These are phyloP conservation scores for Carnegiea gigantea DNA, from an alignment of 179 eudicot species.

Conservation along the genomic window DNA sequence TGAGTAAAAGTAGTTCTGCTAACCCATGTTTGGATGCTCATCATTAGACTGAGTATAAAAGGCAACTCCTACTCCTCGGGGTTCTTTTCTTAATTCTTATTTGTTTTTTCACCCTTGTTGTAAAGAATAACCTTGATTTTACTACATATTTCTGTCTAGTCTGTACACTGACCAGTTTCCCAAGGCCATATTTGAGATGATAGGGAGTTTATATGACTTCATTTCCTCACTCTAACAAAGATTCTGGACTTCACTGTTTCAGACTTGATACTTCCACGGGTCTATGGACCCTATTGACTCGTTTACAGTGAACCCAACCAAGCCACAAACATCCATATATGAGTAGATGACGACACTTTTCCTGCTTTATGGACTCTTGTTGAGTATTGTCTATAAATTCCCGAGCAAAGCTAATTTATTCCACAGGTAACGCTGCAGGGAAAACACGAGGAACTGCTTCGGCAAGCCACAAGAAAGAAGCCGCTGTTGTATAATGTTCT, in stretches of 20 bases:
- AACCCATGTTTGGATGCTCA: not conserved
- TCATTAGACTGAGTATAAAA: not conserved
- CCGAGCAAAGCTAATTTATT: not conserved
- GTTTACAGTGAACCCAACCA: not conserved
- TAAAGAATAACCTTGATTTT: too few relatives aligned
- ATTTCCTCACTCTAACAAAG: too few relatives aligned
- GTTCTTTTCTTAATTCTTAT: too few relatives aligned
- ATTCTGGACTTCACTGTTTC: not conserved
- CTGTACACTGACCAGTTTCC: too few relatives aligned
- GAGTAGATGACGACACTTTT: not conserved
- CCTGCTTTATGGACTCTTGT: not conserved
- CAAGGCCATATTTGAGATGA: too few relatives aligned
- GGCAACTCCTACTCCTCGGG: not conserved
- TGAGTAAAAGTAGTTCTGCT: not conserved
- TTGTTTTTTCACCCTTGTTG: too few relatives aligned
- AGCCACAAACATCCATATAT: not conserved
- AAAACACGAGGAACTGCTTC: conserved; percentile 19
- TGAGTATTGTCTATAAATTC: not conserved
- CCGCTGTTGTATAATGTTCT: conserved; percentile 7
- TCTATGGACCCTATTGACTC: not conserved
- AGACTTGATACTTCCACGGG: not conserved
- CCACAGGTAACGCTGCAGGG: conserved; percentile 26
- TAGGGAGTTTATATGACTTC: too few relatives aligned
- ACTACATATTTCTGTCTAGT: too few relatives aligned
- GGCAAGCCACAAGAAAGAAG: conserved; percentile 28